Conservation (phyloP, 129 eudicot genomes). For the Tanacetum coccineum region DNA sequence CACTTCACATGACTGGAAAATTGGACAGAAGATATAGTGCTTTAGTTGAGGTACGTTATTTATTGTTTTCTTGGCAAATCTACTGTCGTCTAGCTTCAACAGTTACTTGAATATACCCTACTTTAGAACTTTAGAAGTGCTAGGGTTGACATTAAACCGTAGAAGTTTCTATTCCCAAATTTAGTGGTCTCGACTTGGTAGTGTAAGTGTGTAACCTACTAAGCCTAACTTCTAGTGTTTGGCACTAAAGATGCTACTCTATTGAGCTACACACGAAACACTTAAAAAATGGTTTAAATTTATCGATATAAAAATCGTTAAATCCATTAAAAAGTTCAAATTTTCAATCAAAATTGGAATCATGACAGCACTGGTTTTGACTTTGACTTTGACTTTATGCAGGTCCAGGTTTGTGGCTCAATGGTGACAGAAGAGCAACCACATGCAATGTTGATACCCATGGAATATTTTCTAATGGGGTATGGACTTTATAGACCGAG, state of each 20-base stretch:
- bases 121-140: too few relatives aligned
- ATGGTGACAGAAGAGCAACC: constrained; percentile 98
- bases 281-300: not conserved
- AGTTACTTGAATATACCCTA: not conserved
- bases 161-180: too few relatives aligned
- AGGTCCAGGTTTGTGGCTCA: constrained; percentile 97
- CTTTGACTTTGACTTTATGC: constrained; percentile 14
- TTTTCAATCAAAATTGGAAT: not conserved
- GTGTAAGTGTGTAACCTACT: too few relatives aligned
- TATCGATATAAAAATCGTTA: too few relatives aligned
- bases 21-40: constrained; percentile 85
- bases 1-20: constrained; percentile 82
- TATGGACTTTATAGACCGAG: constrained; percentile 73
- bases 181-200: too few relatives aligned
- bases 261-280: not conserved
- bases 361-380: constrained; percentile 5
- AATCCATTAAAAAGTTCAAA: not conserved
- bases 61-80: not conserved
- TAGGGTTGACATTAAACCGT: too few relatives aligned
- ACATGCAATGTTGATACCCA: constrained; percentile 86
- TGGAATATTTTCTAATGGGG: constrained; percentile 93
- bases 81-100: not conserved
- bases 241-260: too few relatives aligned
- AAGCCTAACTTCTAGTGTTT: too few relatives aligned
- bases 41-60: constrained; percentile 75